These are phyloP conservation scores for Excoecaria cochinchinensis DNA, from an alignment of 345 rosid genomes.

Conservation along the genomic window DNA sequence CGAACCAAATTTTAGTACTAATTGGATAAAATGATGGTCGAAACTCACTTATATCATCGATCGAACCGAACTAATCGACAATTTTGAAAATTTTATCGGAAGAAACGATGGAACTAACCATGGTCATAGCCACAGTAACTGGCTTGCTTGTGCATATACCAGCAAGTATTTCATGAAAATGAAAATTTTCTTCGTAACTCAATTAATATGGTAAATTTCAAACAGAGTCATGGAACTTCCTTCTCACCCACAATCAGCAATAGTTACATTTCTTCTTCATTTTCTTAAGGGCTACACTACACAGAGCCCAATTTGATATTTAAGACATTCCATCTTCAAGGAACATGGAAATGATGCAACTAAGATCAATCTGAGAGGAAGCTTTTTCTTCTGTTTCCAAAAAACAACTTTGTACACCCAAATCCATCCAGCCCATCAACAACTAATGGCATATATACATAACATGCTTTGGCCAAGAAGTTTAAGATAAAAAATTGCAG, in stretches of 20 bases:
- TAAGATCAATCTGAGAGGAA: conserved; percentile 11
- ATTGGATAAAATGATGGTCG: too few relatives aligned
- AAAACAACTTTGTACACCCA: conserved; percentile 1
- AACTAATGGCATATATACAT: conserved; percentile 20
- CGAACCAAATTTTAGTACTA: too few relatives aligned
- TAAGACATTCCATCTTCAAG: conserved; percentile 19
- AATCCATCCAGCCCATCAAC: conserved; percentile 22
- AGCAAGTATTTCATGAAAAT: too few relatives aligned
- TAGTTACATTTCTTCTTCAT: conserved; percentile 23
- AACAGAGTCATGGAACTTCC: conserved; percentile 3
- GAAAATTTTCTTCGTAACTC: too few relatives aligned
- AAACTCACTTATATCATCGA: too few relatives aligned
- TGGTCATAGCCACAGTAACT: background rate
- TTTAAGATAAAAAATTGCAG: conserved; percentile 7
- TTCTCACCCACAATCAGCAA: background rate
- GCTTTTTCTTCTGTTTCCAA: background rate
- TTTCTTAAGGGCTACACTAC: conserved; percentile 20
- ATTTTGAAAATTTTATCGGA: too few relatives aligned
- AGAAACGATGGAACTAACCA: too few relatives aligned
- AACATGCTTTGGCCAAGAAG: conserved; percentile 16
- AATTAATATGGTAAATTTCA: background rate
- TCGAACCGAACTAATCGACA: too few relatives aligned
- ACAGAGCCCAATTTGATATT: conserved; percentile 19
- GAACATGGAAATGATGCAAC: conserved; percentile 21
- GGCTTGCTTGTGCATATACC: too few relatives aligned